Evolutionary conservation across 306 rosid genomes (phyloP).

Genomic region (Cajanus cajan): DNA sequence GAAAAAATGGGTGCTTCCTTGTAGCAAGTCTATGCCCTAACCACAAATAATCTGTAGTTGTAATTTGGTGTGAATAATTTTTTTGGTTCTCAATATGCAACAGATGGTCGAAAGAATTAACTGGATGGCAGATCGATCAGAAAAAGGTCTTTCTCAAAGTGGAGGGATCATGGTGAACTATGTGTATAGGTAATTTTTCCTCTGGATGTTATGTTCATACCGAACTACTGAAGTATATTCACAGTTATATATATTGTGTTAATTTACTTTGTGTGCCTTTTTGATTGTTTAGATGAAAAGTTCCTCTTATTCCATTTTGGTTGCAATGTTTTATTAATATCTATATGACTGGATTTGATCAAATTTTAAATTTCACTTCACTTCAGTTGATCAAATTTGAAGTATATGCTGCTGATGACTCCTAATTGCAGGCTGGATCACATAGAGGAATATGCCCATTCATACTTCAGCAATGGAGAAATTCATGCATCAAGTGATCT

Average conservation of each 20-base stretch:
- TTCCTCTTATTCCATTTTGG: neutral
- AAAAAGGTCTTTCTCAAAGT: conserved; percentile 80
- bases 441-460: conserved; percentile 79
- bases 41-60: neutral
- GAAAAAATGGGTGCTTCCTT: neutral
- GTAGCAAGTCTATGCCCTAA: conserved; percentile 18
- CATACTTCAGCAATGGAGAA: conserved; percentile 72
- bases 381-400: conserved; percentile 23
- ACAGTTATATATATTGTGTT: neutral
- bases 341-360: conserved; percentile 16
- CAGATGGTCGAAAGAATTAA: conserved; percentile 88
- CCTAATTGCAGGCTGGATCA: conserved; percentile 64
- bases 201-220: conserved; percentile 1
- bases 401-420: conserved; percentile 4
- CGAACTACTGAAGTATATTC: neutral
- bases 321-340: neutral
- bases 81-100: conserved; percentile 38
- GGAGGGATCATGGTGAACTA: conserved; percentile 96
- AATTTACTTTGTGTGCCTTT: conserved; percentile 5
- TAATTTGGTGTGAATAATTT: conserved; percentile 16
- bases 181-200: conserved; percentile 64
- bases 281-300: neutral
- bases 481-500: conserved; percentile 68
- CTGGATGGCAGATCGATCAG: conserved; percentile 93
- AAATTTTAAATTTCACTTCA: conserved; percentile 11